Conservation (phyloP, 192 early-diverging fungal genomes). For the Endogone sp. region DNA sequence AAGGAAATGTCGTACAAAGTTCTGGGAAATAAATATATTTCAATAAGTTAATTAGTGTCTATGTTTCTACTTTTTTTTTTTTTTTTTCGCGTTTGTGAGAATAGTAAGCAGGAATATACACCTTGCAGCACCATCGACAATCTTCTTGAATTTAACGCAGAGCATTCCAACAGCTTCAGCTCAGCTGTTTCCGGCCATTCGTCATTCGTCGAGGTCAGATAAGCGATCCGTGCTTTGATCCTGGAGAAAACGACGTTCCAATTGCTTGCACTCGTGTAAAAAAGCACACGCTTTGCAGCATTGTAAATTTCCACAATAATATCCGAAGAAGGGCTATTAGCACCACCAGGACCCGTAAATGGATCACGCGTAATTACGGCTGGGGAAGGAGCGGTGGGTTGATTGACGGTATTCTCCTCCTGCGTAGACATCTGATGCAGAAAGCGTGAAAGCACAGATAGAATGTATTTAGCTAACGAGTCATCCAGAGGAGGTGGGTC, state of each 20-base stretch:
- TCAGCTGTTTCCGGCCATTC: conserved; percentile 76
- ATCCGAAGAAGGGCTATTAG: conserved; percentile 32
- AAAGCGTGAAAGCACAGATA: conserved; percentile 58
- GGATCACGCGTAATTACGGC: conserved; percentile 33
- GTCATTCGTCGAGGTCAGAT: conserved; percentile 59
- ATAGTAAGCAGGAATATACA: conserved; percentile 17
- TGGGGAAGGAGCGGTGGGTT: conserved; percentile 21
- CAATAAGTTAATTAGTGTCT: not conserved
- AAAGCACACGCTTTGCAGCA: conserved; percentile 78
- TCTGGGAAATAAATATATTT: conserved; percentile 20
- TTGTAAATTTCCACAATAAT: conserved; percentile 74
- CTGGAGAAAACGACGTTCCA: conserved; percentile 79
- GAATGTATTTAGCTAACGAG: conserved; percentile 58
- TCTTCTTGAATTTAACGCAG: conserved; percentile 70
- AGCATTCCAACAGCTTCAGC: conserved; percentile 83
- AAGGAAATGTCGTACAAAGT: conserved; percentile 42
- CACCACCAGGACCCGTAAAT: conserved; percentile 36
- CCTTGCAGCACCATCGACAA: conserved; percentile 63
- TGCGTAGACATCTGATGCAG: conserved; percentile 50
- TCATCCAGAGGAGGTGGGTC: conserved; percentile 82
- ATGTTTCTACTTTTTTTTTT: not conserved
- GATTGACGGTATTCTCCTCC: conserved; percentile 41
- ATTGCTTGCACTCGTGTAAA: conserved; percentile 86
- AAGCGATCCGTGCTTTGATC: conserved; percentile 61
- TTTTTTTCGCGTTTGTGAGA: conserved; percentile 3